A percentile compares a stretch with the other conserved stretches of the same genome.
Conservation (phyloP, 306 rosid genomes). For the Acacia acuminata region DNA sequence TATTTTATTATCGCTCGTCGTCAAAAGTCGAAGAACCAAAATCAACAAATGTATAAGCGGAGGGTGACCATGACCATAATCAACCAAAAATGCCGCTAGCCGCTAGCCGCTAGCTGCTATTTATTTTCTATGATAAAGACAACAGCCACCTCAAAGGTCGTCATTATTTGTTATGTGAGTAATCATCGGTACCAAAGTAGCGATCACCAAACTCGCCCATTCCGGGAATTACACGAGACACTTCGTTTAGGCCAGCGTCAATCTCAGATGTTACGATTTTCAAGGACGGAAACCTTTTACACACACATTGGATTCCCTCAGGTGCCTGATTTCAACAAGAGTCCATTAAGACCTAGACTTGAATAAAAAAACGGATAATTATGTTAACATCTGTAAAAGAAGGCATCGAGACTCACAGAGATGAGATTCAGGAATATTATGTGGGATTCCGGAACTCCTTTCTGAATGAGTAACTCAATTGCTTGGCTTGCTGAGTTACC, state of each 20-base stretch:
- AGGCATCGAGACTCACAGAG: conserved; percentile 65
- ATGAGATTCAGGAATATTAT: conserved; percentile 90
- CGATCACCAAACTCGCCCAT: conserved; percentile 97
- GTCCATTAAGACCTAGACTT: background rate
- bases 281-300: conserved; percentile 79
- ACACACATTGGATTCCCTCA: conserved; percentile 91
- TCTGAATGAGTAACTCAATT: conserved; percentile 82
- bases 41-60: background rate
- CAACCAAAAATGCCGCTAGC: background rate
- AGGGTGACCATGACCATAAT: background rate
- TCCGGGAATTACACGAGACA: conserved; percentile 87
- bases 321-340: conserved; percentile 65
- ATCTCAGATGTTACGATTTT: conserved; percentile 97
- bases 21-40: background rate
- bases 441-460: conserved; percentile 97
- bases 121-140: background rate
- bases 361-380: background rate
- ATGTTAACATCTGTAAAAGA: conserved; percentile 1
- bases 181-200: conserved; percentile 86
- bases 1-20: background rate
- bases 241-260: conserved; percentile 73
- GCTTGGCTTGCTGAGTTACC: conserved; percentile 98
- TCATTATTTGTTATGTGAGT: background rate
- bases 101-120: background rate
- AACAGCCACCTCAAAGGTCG: background rate